Evolutionary conservation across 441 rosid species (phyloP).

Genomic region (Rhodomyrtus psidioides): DNA sequence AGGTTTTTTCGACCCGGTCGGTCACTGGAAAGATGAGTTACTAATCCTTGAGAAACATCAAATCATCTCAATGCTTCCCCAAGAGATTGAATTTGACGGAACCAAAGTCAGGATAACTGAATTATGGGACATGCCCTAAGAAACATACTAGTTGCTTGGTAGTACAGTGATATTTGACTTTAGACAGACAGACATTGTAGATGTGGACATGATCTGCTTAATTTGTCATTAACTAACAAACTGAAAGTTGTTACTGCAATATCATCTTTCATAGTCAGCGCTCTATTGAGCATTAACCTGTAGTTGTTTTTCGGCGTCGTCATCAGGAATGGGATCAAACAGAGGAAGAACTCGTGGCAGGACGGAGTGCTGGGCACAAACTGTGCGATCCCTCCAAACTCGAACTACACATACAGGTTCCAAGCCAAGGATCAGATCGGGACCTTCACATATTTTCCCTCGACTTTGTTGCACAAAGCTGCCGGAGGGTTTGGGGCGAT

Average conservation of each 20-base stretch:
- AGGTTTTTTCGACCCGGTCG: background rate
- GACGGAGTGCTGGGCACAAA: constrained; percentile 82
- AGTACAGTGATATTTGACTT: background rate
- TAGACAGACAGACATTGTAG: background rate
- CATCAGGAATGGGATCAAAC: constrained; percentile 66
- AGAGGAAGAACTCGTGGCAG: constrained; percentile 70
- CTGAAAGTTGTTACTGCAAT: background rate
- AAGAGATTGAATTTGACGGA: background rate
- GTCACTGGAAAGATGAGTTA: background rate
- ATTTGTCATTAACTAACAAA: background rate
- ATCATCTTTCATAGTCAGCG: background rate
- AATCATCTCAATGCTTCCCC: background rate
- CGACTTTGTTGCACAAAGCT: constrained; percentile 56
- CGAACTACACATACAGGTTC: constrained; percentile 68
- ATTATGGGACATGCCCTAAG: background rate
- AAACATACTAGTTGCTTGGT: background rate
- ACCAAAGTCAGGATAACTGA: background rate
- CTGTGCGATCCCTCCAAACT: constrained; percentile 63
- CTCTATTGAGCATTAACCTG: background rate
- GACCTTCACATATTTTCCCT: constrained; percentile 50
- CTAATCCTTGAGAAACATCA: background rate
- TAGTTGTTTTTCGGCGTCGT: background rate
- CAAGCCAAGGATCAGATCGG: constrained; percentile 82
- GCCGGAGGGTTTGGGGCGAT: constrained; percentile 70
- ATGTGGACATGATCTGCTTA: background rate